These are phyloP conservation scores for Cercophora sp. DNA, from an alignment of 495 filamentous ascomycete genomes.

Conservation along the genomic window DNA sequence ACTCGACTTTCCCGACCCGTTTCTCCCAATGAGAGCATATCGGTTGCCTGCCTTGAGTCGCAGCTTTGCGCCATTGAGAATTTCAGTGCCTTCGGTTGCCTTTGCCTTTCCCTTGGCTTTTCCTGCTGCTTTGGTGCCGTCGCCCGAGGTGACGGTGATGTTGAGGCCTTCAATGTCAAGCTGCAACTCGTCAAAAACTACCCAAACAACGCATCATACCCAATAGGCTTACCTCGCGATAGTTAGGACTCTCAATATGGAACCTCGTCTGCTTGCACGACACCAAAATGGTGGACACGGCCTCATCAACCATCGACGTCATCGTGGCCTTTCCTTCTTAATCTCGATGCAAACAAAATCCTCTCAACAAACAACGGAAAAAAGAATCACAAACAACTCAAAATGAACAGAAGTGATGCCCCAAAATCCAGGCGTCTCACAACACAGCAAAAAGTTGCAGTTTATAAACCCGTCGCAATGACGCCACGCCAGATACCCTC, in stretches of 20 bases:
- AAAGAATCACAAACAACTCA: neutral
- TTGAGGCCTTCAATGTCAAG: constrained; percentile 64
- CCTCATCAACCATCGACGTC: constrained; percentile 46
- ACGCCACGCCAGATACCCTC: neutral
- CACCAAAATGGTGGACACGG: constrained; percentile 46
- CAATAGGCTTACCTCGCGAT: constrained; percentile 41
- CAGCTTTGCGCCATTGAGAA: constrained; percentile 63
- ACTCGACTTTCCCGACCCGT: constrained; percentile 82
- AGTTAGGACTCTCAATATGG: constrained; percentile 49
- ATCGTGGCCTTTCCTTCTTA: constrained; percentile 21
- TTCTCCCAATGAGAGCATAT: constrained; percentile 72
- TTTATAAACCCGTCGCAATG: no score
- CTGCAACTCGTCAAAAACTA: constrained; percentile 30
- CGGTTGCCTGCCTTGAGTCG: constrained; percentile 64
- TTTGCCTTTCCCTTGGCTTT: constrained; percentile 52
- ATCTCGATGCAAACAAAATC: neutral
- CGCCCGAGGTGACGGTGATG: constrained; percentile 54
- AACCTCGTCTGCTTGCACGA: constrained; percentile 58
- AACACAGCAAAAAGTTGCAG: no score
- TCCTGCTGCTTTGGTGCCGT: constrained; percentile 22
- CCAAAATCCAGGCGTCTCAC: neutral
- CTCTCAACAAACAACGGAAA: neutral
- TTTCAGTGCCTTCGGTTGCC: constrained; percentile 54
- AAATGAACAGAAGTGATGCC: neutral
- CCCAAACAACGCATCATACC: neutral